phyloP scores from a whole-genome alignment of 2,329 filamentous ascomycete species.

The Colletotrichum orchidophilum region DNA sequence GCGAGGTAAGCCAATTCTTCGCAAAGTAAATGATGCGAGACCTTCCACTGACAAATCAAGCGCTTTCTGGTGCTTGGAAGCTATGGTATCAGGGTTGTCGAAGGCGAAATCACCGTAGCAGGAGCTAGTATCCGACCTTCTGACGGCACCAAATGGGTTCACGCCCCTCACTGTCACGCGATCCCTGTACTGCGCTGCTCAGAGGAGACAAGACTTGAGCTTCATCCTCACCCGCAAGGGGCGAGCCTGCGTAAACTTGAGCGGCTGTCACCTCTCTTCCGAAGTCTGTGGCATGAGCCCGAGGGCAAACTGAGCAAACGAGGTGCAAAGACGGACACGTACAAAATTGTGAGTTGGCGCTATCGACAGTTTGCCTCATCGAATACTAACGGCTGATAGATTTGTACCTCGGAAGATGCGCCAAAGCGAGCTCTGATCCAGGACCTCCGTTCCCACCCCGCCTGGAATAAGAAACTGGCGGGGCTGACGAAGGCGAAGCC shows the following conservation, averaged over 20 bases:
- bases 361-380: background rate
- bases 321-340: constrained; percentile 45
- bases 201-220: constrained; percentile 60
- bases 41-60: constrained; percentile 47
- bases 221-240: constrained; percentile 63
- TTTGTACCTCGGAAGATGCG: constrained; percentile 62
- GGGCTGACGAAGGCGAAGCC: constrained; percentile 50
- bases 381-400: constrained; percentile 48
- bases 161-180: constrained; percentile 75
- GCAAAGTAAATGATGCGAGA: background rate
- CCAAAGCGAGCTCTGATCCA: constrained; percentile 61
- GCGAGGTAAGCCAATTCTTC: constrained; percentile 52
- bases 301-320: constrained; percentile 37
- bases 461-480: constrained; percentile 70
- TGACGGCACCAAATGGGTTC: constrained; percentile 62
- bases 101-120: constrained; percentile 71
- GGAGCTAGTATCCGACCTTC: constrained; percentile 68
- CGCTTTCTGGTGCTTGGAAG: constrained; percentile 72
- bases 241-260: constrained; percentile 62
- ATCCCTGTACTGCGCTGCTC: constrained; percentile 71
- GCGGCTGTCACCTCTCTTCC: constrained; percentile 72
- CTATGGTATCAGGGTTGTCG: constrained; percentile 70
- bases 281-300: constrained; percentile 70
- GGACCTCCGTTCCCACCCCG: constrained; percentile 64
- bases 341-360: constrained; percentile 57